A percentile compares a stretch with the other conserved stretches of the same genome.
Conservation (phyloP, 371 early-diverging fungal species). For the Blakeslea trispora region DNA sequence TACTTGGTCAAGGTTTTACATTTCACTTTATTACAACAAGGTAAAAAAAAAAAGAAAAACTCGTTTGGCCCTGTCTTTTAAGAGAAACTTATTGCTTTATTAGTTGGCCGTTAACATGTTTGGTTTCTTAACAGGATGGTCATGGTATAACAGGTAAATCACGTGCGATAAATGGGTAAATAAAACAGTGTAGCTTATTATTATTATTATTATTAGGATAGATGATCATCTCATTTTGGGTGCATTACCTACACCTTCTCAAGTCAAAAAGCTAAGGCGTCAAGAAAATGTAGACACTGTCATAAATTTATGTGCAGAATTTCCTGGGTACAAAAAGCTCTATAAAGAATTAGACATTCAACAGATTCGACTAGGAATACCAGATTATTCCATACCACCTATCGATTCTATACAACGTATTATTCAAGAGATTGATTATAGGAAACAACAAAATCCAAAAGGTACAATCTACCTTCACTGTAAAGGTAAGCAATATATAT, state of each 20-base stretch:
- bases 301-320: conserved; percentile 48
- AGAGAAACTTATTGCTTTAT: not conserved
- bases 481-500: conserved; percentile 45
- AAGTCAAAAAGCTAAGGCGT: conserved; percentile 32
- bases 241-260: conserved; percentile 49
- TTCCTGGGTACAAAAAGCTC: conserved; percentile 42
- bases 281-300: conserved; percentile 32
- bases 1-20: conserved; percentile 38
- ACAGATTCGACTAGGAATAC: conserved; percentile 42
- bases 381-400: conserved; percentile 44
- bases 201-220: conserved; percentile 20
- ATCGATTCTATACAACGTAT: conserved; percentile 32
- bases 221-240: conserved; percentile 40
- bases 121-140: conserved; percentile 48
- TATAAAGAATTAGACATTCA: conserved; percentile 32
- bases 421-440: conserved; percentile 22
- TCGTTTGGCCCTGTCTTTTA: conserved; percentile 1
- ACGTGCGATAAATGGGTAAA: no score
- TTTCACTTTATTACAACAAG: conserved; percentile 50
- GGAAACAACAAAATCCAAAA: conserved; percentile 16
- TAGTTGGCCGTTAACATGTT: conserved; percentile 45
- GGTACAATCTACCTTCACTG: conserved; percentile 44
- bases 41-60: conserved; percentile 11
- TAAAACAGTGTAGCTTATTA: not conserved
- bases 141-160: conserved; percentile 45